Conservation (phyloP, 116 monocot species). For the Zostera marina region DNA sequence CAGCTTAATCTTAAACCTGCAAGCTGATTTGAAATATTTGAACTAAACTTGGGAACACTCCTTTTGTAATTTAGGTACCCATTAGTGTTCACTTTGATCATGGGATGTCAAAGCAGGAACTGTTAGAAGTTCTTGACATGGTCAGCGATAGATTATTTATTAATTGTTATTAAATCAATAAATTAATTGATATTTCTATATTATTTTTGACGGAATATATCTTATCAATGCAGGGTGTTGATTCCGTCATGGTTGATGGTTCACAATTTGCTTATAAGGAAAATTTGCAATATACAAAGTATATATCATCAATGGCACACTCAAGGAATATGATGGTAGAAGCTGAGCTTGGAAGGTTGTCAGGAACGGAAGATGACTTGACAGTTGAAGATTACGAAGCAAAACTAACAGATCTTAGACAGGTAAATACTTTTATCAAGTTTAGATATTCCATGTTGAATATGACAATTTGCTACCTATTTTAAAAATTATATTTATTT, state of each 20-base stretch:
- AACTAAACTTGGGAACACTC: background rate
- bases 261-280: constrained; percentile 58
- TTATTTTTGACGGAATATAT: background rate
- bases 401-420: constrained; percentile 56
- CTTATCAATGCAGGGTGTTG: constrained; percentile 47
- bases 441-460: no score
- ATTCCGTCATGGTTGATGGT: constrained; percentile 95
- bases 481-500: background rate
- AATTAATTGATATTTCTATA: background rate
- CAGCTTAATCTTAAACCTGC: background rate
- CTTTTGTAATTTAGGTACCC: constrained; percentile 47
- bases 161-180: background rate
- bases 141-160: constrained; percentile 19
- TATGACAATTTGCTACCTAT: background rate
- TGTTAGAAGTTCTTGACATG: constrained; percentile 72
- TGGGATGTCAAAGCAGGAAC: constrained; percentile 58
- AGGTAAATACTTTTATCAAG: constrained; percentile 19
- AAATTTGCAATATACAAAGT: constrained; percentile 57
- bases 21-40: background rate
- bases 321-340: constrained; percentile 58
- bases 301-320: constrained; percentile 52
- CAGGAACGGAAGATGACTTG: constrained; percentile 86
- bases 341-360: constrained; percentile 85
- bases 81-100: constrained; percentile 89
- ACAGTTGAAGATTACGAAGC: constrained; percentile 90